Conservation (phyloP, 2,329 filamentous ascomycete genomes). For the Hawksworthiomyces lignivorus region DNA sequence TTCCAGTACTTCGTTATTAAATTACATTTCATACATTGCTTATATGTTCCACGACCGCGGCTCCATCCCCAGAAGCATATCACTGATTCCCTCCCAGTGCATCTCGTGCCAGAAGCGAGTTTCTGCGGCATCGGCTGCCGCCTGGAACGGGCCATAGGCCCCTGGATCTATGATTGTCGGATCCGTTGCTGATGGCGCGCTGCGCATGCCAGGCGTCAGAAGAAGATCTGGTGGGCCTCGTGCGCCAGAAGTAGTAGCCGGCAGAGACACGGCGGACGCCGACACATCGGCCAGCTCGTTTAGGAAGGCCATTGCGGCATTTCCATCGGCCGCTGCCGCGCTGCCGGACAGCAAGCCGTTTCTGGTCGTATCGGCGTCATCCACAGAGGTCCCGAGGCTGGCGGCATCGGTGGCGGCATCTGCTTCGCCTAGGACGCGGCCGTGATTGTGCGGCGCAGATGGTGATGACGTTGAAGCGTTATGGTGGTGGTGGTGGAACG, state of each 20-base stretch:
- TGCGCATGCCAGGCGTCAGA: background rate
- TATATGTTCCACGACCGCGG: background rate
- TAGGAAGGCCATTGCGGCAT: no score
- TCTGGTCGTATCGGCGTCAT: background rate
- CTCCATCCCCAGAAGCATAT: constrained; percentile 4
- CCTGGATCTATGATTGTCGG: background rate
- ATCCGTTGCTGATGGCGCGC: no score
- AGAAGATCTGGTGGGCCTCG: background rate
- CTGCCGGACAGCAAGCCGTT: no score
- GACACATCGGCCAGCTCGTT: no score
- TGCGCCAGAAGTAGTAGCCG: background rate
- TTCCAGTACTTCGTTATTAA: no score
- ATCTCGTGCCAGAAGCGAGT: constrained; percentile 4
- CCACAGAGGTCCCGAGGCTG: background rate
- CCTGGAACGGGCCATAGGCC: constrained; percentile 4
- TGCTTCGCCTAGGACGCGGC: background rate
- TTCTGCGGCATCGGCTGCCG: background rate
- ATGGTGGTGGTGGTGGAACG: no score
- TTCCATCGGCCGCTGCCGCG: no score
- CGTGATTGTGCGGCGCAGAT: background rate
- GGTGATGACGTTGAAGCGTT: no score
- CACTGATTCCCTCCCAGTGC: constrained; percentile 7
- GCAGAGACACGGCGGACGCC: background rate
- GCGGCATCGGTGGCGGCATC: background rate
- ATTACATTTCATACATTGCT: no score